Base-by-base conservation (phyloP, 2,329 filamentous ascomycete species). In the Penicillium sp. region DNA sequence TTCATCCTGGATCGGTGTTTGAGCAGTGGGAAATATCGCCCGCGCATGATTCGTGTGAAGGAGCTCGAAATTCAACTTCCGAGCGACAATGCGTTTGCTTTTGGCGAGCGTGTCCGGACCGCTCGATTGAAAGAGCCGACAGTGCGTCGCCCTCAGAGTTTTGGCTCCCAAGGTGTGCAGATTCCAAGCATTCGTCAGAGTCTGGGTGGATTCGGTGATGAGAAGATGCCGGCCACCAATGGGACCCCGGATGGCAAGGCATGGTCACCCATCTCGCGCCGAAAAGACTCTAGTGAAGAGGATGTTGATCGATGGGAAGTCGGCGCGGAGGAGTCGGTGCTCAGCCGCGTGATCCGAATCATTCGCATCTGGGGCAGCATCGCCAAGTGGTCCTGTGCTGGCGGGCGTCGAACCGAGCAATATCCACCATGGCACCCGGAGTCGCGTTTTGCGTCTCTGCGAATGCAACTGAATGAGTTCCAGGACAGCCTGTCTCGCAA, bases 1-100 rank as follows among this genome's bases (percentile, higher is more conserved):
- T 83, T 81, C 61, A 78, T 82, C 45, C 70, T 83, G 62, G 81
- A 83, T 64, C 74, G 80, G 3, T 82, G 79, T 54, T 59, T 82
- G 24, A 82, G 79, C 59, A 79, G 77, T 59, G 80, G 80, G 16
- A 79, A 79, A 51, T 77, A 80, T 59, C 74, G 80, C 4, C 80
- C 79, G 1, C 76, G 77, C 28, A 81, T 80, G 74, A 66, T 84
- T 41, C 73, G 74, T 16, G 71, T 78, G 2, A 71, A 75, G 29
- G 76, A 83, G 36, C 61, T 84, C 15, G 73, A 71, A 13, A 79
- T 82, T 16, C 81, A 83, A 56, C 71, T 84, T 6, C 80, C 80
- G 12, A 83, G 79, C 56, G 79, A 83, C 47, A 74, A 77, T 31
- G 79, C 81, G 1, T 84, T 84, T 63, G 70, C 76, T 0, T 81